A percentile compares a stretch with the other conserved stretches of the same genome.
phyloP scores from a whole-genome alignment of 192 early-diverging fungal genomes.

The Podila epigama region DNA sequence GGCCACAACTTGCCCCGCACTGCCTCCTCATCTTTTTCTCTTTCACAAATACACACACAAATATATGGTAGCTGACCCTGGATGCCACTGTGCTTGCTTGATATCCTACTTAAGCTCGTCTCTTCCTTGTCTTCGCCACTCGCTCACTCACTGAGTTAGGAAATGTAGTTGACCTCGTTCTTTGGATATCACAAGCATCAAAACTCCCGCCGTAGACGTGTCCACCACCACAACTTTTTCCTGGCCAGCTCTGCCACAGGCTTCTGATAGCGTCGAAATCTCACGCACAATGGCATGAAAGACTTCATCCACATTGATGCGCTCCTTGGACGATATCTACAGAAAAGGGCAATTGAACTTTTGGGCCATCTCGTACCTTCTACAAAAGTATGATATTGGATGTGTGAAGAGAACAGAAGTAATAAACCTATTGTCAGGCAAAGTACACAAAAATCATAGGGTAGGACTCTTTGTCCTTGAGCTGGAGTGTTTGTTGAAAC shows the following conservation, averaged over 20 bases:
- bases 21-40: neutral
- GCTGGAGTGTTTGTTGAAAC: conserved; percentile 88
- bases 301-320: conserved; percentile 89
- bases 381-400: neutral
- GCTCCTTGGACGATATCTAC: conserved; percentile 85
- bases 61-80: no score
- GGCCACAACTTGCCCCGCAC: neutral
- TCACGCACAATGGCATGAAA: conserved; percentile 85
- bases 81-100: no score
- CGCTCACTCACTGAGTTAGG: no score
- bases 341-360: conserved; percentile 78
- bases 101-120: no score
- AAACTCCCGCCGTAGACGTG: no score
- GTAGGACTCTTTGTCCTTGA: conserved; percentile 89
- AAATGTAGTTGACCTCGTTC: no score
- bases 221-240: no score
- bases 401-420: neutral
- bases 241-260: no score
- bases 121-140: no score
- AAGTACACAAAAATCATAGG: conserved; percentile 77
- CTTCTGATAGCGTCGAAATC: conserved; percentile 80
- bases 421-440: neutral
- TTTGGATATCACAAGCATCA: no score
- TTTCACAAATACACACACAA: no score
- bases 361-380: conserved; percentile 82